phyloP scores from a whole-genome alignment of 805 yeast genomes.

The Candida alai region DNA sequence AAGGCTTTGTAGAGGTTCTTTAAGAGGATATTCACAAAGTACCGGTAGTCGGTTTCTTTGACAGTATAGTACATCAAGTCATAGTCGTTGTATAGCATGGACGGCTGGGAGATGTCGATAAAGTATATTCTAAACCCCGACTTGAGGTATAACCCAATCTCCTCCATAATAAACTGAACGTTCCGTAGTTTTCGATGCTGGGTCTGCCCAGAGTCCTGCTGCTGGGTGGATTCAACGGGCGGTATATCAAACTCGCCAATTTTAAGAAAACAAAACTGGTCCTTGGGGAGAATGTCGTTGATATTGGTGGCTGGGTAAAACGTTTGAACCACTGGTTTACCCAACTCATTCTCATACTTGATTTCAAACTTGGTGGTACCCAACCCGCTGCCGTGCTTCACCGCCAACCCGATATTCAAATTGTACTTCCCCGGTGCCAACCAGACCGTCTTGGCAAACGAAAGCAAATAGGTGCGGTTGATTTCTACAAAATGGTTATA shows the following conservation, averaged over 20 bases:
- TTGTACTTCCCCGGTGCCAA: constrained; percentile 49
- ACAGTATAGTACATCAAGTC: constrained; percentile 41
- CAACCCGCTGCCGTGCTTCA: constrained; percentile 52
- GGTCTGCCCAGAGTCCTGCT: constrained; percentile 1
- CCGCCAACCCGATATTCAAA: constrained; percentile 47
- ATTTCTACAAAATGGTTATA: constrained; percentile 45
- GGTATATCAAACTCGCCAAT: constrained; percentile 47
- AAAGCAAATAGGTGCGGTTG: constrained; percentile 46
- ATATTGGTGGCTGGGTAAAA: constrained; percentile 57
- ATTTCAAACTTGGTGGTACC: constrained; percentile 57
- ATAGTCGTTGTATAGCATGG: constrained; percentile 37
- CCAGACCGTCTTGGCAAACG: constrained; percentile 43
- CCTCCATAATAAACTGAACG: constrained; percentile 50
- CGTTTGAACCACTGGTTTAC: constrained; percentile 27
- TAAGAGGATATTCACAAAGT: constrained; percentile 43
- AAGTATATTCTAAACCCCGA: constrained; percentile 46
- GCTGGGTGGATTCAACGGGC: constrained; percentile 3
- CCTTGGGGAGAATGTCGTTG: constrained; percentile 53
- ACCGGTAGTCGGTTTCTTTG: constrained; percentile 37
- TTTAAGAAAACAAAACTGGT: constrained; percentile 46
- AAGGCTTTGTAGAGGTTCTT: constrained; percentile 47
- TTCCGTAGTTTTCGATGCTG: constrained; percentile 20
- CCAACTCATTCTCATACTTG: constrained; percentile 23
- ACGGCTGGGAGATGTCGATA: constrained; percentile 41
- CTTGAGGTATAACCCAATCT: constrained; percentile 51